phyloP scores from a whole-genome alignment of 441 rosid genomes.

The Manihot esculenta region DNA sequence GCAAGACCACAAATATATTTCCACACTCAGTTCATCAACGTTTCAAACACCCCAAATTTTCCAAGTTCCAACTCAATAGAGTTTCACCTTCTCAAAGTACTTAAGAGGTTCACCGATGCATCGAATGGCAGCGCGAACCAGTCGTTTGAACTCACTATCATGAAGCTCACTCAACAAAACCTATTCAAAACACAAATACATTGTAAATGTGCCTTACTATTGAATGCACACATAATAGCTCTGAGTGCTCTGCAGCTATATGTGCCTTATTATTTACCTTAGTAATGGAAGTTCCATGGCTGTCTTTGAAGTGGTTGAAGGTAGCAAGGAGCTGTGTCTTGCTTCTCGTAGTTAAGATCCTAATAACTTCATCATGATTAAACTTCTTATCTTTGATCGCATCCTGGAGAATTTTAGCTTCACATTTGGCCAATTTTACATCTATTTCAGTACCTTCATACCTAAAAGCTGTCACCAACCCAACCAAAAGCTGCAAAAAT shows the following conservation, averaged over 20 bases:
- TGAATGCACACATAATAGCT: no score
- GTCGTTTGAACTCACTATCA: slow-evolving; percentile 26
- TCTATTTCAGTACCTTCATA: slow-evolving; percentile 55
- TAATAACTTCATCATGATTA: slow-evolving; percentile 53
- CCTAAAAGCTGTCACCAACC: slow-evolving; percentile 53
- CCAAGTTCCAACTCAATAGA: background rate
- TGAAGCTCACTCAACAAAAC: slow-evolving; percentile 29
- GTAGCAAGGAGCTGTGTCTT: slow-evolving; percentile 58
- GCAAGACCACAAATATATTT: background rate
- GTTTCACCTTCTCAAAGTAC: slow-evolving; percentile 53
- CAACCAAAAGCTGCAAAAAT: slow-evolving; percentile 52
- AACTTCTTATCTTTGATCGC: slow-evolving; percentile 44
- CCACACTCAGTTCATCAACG: background rate
- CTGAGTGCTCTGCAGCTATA: no score
- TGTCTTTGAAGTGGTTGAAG: slow-evolving; percentile 55
- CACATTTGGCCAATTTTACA: slow-evolving; percentile 39
- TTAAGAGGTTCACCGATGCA: slow-evolving; percentile 46
- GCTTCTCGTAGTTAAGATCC: slow-evolving; percentile 66
- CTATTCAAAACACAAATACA: slow-evolving; percentile 21
- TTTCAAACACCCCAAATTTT: no score
- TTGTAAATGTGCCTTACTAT: background rate
- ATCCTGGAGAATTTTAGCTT: slow-evolving; percentile 49
- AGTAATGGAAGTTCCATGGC: slow-evolving; percentile 44
- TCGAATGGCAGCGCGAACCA: slow-evolving; percentile 44
- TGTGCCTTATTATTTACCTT: slow-evolving; percentile 38